Conservation (phyloP, 805 yeast genomes). For the Nakazawaea wyomingensis region DNA sequence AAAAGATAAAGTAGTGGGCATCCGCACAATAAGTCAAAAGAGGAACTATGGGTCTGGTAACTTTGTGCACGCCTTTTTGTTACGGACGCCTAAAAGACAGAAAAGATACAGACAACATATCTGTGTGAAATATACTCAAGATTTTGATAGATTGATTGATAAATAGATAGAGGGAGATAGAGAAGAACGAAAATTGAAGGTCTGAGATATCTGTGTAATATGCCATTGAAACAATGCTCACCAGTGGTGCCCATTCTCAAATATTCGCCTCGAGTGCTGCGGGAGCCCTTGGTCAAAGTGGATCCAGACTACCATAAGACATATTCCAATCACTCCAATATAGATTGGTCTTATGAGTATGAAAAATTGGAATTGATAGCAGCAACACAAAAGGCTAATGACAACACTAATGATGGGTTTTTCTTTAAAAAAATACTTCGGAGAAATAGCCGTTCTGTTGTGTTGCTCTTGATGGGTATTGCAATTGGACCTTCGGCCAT, state of each 20-base stretch:
- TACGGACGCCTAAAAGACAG: too few relatives aligned
- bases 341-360: slow-evolving; percentile 31
- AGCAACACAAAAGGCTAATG: not conserved
- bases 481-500: slow-evolving; percentile 45
- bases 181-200: too few relatives aligned
- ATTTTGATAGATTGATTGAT: too few relatives aligned
- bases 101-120: too few relatives aligned
- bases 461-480: slow-evolving; percentile 39
- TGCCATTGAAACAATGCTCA: not conserved
- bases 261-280: not conserved
- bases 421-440: slow-evolving; percentile 16
- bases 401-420: slow-evolving; percentile 9
- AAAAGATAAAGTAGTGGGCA: too few relatives aligned
- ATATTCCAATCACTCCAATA: slow-evolving; percentile 18
- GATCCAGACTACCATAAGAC: slow-evolving; percentile 7
- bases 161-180: too few relatives aligned
- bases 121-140: too few relatives aligned
- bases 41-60: too few relatives aligned
- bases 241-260: slow-evolving; percentile 1
- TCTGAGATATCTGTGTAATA: too few relatives aligned
- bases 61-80: too few relatives aligned
- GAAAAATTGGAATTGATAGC: slow-evolving; percentile 4
- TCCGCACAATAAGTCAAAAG: too few relatives aligned
- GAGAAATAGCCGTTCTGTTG: slow-evolving; percentile 39
- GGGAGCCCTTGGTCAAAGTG: not conserved